These are phyloP conservation scores for Penicillium verhagenii DNA, from an alignment of 495 filamentous ascomycete species.

Conservation along the genomic window DNA sequence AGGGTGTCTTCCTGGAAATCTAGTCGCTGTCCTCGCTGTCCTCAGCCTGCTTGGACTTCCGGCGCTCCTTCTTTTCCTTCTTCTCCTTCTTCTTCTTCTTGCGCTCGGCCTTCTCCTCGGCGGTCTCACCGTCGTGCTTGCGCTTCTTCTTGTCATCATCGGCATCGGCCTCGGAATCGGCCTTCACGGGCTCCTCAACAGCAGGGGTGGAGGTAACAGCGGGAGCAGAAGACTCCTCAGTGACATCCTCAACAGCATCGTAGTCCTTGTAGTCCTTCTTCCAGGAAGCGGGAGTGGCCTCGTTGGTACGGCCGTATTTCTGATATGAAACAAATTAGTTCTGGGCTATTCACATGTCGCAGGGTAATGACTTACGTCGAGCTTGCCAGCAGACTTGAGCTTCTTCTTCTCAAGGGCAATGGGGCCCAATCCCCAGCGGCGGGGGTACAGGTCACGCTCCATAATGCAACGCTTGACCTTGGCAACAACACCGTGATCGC, in stretches of 20 bases:
- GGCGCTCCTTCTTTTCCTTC: slow-evolving; percentile 70
- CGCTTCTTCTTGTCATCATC: slow-evolving; percentile 65
- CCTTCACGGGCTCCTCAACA: slow-evolving; percentile 28
- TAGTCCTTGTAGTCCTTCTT: slow-evolving; percentile 86
- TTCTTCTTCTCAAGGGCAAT: slow-evolving; percentile 96
- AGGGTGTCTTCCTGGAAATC: slow-evolving; percentile 35
- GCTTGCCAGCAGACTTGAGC: slow-evolving; percentile 94
- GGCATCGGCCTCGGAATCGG: slow-evolving; percentile 38
- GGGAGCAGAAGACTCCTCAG: slow-evolving; percentile 41
- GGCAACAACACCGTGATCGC: slow-evolving; percentile 94
- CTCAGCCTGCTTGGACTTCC: slow-evolving; percentile 58
- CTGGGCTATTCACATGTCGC: neutral
- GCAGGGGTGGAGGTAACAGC: slow-evolving; percentile 34
- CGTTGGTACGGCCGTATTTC: slow-evolving; percentile 92
- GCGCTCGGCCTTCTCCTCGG: slow-evolving; percentile 71
- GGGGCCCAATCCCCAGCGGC: slow-evolving; percentile 91
- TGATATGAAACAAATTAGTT: slow-evolving; percentile 12
- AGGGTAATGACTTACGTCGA: slow-evolving; percentile 63
- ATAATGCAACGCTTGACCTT: slow-evolving; percentile 99
- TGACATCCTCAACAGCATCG: slow-evolving; percentile 51
- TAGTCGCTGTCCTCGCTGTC: slow-evolving; percentile 59
- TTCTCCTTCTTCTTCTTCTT: slow-evolving; percentile 75
- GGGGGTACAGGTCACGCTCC: slow-evolving; percentile 95
- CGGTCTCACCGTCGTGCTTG: slow-evolving; percentile 78
- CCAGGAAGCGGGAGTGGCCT: slow-evolving; percentile 89